Evolutionary conservation across 257 asterid genomes (phyloP), one percentile per base, ranked within the genome.

Genomic region (Lycium ferocissimum): DNA sequence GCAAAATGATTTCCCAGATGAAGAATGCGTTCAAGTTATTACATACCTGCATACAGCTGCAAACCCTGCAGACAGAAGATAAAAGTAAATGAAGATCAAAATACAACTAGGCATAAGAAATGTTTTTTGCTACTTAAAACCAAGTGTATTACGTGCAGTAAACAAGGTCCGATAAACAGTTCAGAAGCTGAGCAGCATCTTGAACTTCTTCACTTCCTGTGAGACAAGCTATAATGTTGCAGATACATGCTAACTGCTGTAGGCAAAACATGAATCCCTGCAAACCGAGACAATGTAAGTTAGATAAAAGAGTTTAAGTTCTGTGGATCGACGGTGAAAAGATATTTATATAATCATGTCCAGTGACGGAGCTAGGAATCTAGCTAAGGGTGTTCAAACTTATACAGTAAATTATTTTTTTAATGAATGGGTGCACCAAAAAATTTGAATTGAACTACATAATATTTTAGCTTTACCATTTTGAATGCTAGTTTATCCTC

Each of bases 31-130:
- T 35, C 72, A 69, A 4, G 45, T 14, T 71, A 49, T 63, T 49
- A 17, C 84, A 49, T 86, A 87, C 93, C 93, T 91, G 91, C 92
- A 91, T 89, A 83, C 93, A 91, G 70, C 91, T 87, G 83, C 92
- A 91, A 79, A 91, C 91, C 79, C 93, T 91, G 91, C 72, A 59
- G 72, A 79, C 45, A 22, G 63, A 82, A 83, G 63, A 49, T 62
- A 58, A 75, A 18, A 38, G 15, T 51, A 33, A 63, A 45, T 38
- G 58, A 87, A 78, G 22, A 59, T 20, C 35, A 83, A 9, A 47
- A 72, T 56, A 62, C 33, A 72, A 5, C 15, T 2, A 4, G 49
- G 47, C 13, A 67, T 26, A 38, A 40, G 6, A 76, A 22, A 76
- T 13, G 9, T 51, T 8, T 69, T 75, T 76, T 76, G 63, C 26